These are phyloP conservation scores for Dothidotthia symphoricarpi DNA, from an alignment of 2,329 filamentous ascomycete species.

Conservation along the genomic window DNA sequence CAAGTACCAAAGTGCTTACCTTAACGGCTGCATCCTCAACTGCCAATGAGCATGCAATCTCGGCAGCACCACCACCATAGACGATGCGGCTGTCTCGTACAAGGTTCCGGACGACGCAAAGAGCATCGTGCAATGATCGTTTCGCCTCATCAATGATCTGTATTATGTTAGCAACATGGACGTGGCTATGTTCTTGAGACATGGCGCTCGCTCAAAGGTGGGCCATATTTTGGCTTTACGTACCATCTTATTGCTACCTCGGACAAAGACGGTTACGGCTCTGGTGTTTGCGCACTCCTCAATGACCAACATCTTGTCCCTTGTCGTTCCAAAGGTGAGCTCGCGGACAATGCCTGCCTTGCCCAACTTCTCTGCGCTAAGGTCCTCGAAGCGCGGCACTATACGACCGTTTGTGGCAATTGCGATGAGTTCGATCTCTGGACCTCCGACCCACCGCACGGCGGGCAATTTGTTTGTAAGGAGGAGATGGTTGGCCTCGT, in stretches of 20 bases:
- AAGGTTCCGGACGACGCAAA: constrained; percentile 95
- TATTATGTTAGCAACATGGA: constrained; percentile 6
- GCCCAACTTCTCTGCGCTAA: constrained; percentile 87
- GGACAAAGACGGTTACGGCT: constrained; percentile 92
- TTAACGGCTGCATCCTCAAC: constrained; percentile 93
- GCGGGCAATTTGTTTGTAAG: constrained; percentile 95
- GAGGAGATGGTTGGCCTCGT: constrained; percentile 95
- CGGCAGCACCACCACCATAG: constrained; percentile 93
- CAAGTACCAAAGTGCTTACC: constrained; percentile 38
- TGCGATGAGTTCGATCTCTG: constrained; percentile 96
- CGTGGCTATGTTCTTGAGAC: not conserved
- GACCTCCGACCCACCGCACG: constrained; percentile 95
- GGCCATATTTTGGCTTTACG: not conserved
- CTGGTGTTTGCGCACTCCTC: constrained; percentile 98
- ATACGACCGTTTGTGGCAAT: constrained; percentile 98
- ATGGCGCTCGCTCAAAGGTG: no score
- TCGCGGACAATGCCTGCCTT: constrained; percentile 86
- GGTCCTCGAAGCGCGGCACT: constrained; percentile 93
- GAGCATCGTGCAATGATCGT: constrained; percentile 92
- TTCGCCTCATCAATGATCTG: constrained; percentile 99
- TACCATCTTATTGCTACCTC: constrained; percentile 99
- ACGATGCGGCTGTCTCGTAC: constrained; percentile 96
- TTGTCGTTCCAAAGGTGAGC: constrained; percentile 94
- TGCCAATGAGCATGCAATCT: constrained; percentile 94
- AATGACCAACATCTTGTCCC: constrained; percentile 99